A percentile compares a stretch with the other conserved stretches of the same genome.
These are phyloP conservation scores for Olyra latifolia DNA, from an alignment of 176 grass and related monocot genomes.

Conservation along the genomic window DNA sequence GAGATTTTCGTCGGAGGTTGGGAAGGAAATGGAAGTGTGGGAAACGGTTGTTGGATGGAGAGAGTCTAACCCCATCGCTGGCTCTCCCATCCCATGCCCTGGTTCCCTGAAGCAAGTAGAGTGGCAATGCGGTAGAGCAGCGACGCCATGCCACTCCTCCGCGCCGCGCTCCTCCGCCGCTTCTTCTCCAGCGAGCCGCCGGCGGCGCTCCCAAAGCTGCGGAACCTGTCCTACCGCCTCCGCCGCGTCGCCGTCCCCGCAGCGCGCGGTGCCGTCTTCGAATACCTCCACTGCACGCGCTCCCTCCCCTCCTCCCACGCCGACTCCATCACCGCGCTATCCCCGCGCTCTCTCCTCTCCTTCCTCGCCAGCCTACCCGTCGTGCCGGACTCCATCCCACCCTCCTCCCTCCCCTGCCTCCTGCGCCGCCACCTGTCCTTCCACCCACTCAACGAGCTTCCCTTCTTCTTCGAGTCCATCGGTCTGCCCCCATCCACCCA, in stretches of 20 bases:
- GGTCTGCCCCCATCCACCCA: slow-evolving; percentile 34
- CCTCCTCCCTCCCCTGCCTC: slow-evolving; percentile 36
- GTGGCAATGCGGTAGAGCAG: slow-evolving; percentile 6
- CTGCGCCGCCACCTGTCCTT: slow-evolving; percentile 65
- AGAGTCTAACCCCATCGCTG: too few species aligned
- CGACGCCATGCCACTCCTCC: slow-evolving; percentile 31
- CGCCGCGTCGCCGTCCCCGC: slow-evolving; percentile 52
- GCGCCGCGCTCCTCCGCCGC: slow-evolving; percentile 33
- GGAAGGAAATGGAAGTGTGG: too few species aligned
- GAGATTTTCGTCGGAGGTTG: too few species aligned
- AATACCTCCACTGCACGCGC: slow-evolving; percentile 78
- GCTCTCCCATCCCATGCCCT: neutral
- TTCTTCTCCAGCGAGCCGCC: slow-evolving; percentile 23
- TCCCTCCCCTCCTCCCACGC: slow-evolving; percentile 63
- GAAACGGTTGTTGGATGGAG: too few species aligned
- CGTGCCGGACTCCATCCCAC: slow-evolving; percentile 34
- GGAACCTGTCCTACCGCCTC: slow-evolving; percentile 47
- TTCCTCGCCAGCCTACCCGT: slow-evolving; percentile 49
- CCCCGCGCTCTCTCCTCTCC: slow-evolving; percentile 58
- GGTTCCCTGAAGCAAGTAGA: neutral
- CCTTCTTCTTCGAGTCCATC: slow-evolving; percentile 92
- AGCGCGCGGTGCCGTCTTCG: slow-evolving; percentile 57
- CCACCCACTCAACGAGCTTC: slow-evolving; percentile 78
- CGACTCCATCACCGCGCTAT: slow-evolving; percentile 59
- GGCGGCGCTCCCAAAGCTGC: slow-evolving; percentile 37